Evolutionary conservation across 495 filamentous ascomycete species (phyloP).

Genomic region (Coniosporium apollinis): DNA sequence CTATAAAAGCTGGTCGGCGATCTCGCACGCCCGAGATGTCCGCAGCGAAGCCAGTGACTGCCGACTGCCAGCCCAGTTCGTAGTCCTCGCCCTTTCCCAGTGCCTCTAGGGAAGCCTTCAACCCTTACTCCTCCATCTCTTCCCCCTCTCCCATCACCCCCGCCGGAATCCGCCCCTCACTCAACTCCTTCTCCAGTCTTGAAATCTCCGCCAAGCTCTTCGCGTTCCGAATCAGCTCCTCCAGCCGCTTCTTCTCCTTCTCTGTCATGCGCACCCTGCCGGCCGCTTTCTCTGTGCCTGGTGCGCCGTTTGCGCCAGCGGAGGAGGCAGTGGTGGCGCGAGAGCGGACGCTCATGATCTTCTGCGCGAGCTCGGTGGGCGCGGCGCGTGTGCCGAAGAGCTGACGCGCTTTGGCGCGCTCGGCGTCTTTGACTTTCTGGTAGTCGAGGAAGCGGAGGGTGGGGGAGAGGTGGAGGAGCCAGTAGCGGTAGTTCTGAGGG

Average conservation of each 20-base stretch:
- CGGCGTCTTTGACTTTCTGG: constrained; percentile 70
- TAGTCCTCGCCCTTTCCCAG: no score
- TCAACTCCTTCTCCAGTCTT: constrained; percentile 54
- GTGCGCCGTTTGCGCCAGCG: constrained; percentile 19
- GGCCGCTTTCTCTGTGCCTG: constrained; percentile 42
- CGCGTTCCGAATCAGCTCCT: constrained; percentile 63
- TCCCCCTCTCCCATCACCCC: no score
- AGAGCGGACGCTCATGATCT: constrained; percentile 78
- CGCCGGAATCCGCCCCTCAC: constrained; percentile 71
- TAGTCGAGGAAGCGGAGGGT: constrained; percentile 85
- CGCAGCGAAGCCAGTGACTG: no score
- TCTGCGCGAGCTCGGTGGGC: constrained; percentile 65
- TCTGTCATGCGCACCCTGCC: constrained; percentile 47
- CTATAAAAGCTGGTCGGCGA: no score
- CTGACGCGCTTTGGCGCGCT: constrained; percentile 56
- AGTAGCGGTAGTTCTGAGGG: constrained; percentile 72
- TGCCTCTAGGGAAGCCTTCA: no score
- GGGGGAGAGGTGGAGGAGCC: constrained; percentile 75
- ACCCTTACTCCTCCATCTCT: no score
- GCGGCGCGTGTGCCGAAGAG: constrained; percentile 65
- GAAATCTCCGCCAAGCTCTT: constrained; percentile 55
- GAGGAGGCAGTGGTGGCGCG: constrained; percentile 35
- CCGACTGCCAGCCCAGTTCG: no score
- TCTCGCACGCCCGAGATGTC: no score
- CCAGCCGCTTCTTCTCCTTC: constrained; percentile 49